Base-by-base conservation (phyloP, 257 asterid species). In the Solanum tarijense region DNA sequence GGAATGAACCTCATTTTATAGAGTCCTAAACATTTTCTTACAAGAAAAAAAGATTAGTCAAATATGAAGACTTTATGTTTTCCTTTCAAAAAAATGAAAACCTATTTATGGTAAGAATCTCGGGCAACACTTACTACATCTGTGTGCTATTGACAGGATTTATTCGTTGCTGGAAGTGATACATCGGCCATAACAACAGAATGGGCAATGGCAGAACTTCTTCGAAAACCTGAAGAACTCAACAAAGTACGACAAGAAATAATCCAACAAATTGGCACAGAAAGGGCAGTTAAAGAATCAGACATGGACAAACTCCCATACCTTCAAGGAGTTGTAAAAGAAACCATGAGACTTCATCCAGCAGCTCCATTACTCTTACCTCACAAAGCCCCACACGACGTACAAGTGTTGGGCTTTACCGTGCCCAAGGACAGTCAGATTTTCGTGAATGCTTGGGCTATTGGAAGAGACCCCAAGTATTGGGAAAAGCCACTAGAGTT, bases 321-420 rank as follows among this genome's bases (percentile, higher is more conserved):
- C 62, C 84, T 78, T 25, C 62, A 39, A 39, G 84, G 62, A 78
- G 84, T 39, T 0, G 84, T 76, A 76, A 76, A 76, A 76, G 83
- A 76, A 76, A n/a, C 60, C 2, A 12, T 39, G 83, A 39, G 83
- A 78, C 60, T 76, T n/a, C 83, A 39, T 41, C 60, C 60, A n/a
- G 21, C 83, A 76, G 83, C 2, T n/a, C 9, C 83, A 76, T n/a
- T 76, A 76, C 83, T 76, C 60, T 39, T 76, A 39, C 83, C 83
- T 4, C 83, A 12, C 0, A 76, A 76, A 76, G 7, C 83, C 18
- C 32, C 0, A 39, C 18, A n/a, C 3, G 35, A 76, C 0, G 16
- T 12, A n/a, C 2, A 39, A 6, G 21, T 76, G 10, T 76, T 39
- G 7, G 5, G 60, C 1, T 76, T 6, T 20, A 76, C 12, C 4